A percentile compares a stretch with the other conserved stretches of the same genome.
Conservation (phyloP, 1,139 yeast genomes). For the Suhomyces anneliseae region DNA sequence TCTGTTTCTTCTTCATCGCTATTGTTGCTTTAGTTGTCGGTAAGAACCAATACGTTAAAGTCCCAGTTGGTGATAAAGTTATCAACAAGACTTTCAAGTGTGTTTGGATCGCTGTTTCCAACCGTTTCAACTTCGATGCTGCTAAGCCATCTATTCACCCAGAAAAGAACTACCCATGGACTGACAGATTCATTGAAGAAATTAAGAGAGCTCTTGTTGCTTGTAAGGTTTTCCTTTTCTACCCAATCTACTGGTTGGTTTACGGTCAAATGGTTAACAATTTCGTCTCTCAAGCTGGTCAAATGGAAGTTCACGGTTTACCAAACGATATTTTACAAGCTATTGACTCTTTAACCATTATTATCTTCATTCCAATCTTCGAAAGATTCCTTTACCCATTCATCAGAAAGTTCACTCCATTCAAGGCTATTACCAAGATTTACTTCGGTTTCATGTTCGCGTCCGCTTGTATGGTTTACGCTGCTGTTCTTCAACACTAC, state of each 20-base stretch:
- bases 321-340: conserved; percentile 69
- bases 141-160: conserved; percentile 58
- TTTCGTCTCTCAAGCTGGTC: conserved; percentile 64
- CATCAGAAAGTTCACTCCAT: conserved; percentile 54
- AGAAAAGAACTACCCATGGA: conserved; percentile 51
- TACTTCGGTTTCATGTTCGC: conserved; percentile 74
- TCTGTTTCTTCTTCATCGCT: conserved; percentile 65
- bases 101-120: conserved; percentile 44
- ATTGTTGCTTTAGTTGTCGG: conserved; percentile 57
- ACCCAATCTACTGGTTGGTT: conserved; percentile 66
- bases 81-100: conserved; percentile 57
- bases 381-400: conserved; percentile 56
- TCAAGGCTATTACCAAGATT: conserved; percentile 73
- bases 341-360: conserved; percentile 60
- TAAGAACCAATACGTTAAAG: conserved; percentile 54
- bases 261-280: conserved; percentile 69
- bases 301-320: conserved; percentile 61
- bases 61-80: conserved; percentile 64
- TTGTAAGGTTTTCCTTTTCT: conserved; percentile 62
- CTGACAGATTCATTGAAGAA: conserved; percentile 63
- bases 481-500: conserved; percentile 76
- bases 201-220: conserved; percentile 57
- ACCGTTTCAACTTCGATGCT: conserved; percentile 50
- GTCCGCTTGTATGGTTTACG: conserved; percentile 69
- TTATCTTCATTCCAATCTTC: conserved; percentile 61